Base-by-base conservation (phyloP, 2,329 filamentous ascomycete species). In the Fusarium ambrosium region DNA sequence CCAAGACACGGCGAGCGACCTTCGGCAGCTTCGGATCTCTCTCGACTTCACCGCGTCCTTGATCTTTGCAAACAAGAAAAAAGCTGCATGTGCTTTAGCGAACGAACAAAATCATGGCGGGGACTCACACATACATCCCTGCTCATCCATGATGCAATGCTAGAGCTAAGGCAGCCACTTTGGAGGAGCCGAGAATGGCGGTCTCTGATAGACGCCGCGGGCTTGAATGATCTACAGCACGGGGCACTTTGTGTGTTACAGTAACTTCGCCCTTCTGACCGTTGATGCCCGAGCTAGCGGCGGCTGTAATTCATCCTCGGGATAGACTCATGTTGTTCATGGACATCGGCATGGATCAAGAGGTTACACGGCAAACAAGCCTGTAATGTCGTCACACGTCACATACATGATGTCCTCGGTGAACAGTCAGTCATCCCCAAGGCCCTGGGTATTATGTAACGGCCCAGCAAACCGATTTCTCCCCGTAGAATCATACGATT, bases 11-110 rank as follows among this genome's bases (percentile, higher is more conserved):
- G 29, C 24, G 61, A 53, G 60, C 48, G 32, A 34, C 34, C 34
- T 22, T 66, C 61, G 71, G 72, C 65, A 72, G 29, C 58, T 56
- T 69, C 71, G 64, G 71, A 62, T 48, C 43, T 43, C 22, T 45
- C 14, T 61, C 18, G 24, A 37, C 56, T 59, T 24, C 55, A 29
- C 43, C 45, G 32, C 67, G 22, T 18, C 36, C 36, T 22, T 62
- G 27, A 62, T 27, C 14, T n/a, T 62, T 45, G 59, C 59, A 62
- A 48, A 27, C 36, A 48, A 48, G 43, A 48, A 48, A 48, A 48
- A 48, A 48, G 27, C 41, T 51, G 60, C 60, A 62, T 62, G 58
- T 61, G 60, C 29, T 61, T 41, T 41, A 59, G 34, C 36, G 22
- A 55, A 55, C 24, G 27, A 59, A 43, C 37, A 59, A 24, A 20